Percentiles rank a stretch among this genome's conserved stretches.
Conservation (phyloP, 345 rosid genomes). For the Eucalyptus grandis region DNA sequence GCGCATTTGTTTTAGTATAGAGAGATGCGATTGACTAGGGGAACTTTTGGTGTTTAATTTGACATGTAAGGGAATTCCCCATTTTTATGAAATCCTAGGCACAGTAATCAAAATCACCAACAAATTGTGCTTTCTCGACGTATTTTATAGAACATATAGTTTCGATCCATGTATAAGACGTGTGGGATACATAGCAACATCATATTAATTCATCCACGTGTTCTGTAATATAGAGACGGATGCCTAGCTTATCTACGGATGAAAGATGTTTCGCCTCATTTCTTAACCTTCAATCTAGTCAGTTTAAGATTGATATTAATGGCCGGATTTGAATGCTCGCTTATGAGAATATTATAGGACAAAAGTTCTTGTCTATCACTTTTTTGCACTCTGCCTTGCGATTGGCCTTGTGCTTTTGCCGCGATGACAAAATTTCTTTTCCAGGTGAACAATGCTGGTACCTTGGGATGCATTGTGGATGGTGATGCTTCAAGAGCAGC, state of each 20-base stretch:
- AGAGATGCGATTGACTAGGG: neutral
- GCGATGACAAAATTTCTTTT: neutral
- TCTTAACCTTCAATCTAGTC: neutral
- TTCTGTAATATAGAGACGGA: neutral
- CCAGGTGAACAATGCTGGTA: slow-evolving; percentile 9
- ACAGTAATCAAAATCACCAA: neutral
- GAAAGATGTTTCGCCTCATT: neutral
- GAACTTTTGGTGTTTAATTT: neutral
- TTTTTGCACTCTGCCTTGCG: neutral
- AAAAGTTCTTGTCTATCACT: neutral
- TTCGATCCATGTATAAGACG: neutral
- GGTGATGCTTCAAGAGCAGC: neutral
- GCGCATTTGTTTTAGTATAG: neutral
- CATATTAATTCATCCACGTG: neutral
- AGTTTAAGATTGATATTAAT: neutral
- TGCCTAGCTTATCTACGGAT: neutral
- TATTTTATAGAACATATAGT: neutral
- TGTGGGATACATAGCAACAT: neutral
- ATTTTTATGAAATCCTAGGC: neutral
- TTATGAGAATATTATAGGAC: neutral
- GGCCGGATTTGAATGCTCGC: neutral
- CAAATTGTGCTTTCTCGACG: neutral
- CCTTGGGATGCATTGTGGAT: neutral
- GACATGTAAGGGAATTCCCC: neutral
- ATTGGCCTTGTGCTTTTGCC: neutral